Evolutionary conservation across 495 filamentous ascomycete genomes (phyloP), one percentile per base, ranked within the genome.

Genomic region (Paragyromitra xinjiangensis): DNA sequence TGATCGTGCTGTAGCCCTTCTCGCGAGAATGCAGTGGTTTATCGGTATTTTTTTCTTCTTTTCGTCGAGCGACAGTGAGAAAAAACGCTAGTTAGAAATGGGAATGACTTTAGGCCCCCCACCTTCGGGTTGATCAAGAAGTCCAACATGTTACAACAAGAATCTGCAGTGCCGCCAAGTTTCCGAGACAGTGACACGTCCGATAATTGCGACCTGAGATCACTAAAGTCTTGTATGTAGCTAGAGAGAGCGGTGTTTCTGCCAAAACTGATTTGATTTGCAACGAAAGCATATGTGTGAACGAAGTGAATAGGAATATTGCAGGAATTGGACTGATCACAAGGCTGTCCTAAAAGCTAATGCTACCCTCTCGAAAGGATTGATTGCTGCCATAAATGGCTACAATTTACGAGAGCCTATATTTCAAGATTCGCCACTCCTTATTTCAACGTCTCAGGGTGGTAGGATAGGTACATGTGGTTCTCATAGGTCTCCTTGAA

Each of bases 161-260:
- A 16, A 69, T 56, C 51, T 59, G 55, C 40, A 62, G 59, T n/a
- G 45, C 39, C 24, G 69, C 69, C 42, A 71, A 64, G 56, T 6
- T 45, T 51, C 48, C 34, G 70, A 24, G 37, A 44, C 48, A 64
- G 45, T 24, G 69, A 51, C 22, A 51, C 26, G 9, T 51, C 42
- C 42, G 68, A 62, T 62, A 39, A 50, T 63, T 63, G 11, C n/a
- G 48, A 29, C 1, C 59, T 19, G 19, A 26, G n/a, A 64, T 24
- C 8, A 53, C 42, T 44, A 37, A 16, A 39, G n/a, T 24, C 12
- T 66, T n/a, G 44, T 14, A 50, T 50, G 42, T 50, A 50, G 16
- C n/a, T n/a, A 51, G 14, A 50, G 44, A 45, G n/a, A 39, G 42
- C 16, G 19, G n/a, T 11, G 14, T 64, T 45, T 48, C 39, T 48